Percentiles rank a stretch among this genome's conserved stretches.
phyloP scores from a whole-genome alignment of 2,329 filamentous ascomycete species.

The Fusarium newnesense region DNA sequence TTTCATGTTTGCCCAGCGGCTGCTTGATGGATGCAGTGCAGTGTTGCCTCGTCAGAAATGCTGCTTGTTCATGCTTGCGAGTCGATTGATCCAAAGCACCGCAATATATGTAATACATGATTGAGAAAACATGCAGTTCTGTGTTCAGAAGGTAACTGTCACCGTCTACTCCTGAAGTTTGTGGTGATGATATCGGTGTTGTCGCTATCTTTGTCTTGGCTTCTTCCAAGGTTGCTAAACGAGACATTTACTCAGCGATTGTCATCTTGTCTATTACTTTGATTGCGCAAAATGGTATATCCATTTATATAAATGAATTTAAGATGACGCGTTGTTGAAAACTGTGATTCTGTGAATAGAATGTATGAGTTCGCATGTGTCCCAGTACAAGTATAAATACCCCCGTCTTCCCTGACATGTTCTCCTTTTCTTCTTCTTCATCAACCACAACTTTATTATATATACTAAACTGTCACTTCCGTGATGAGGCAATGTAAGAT shows the following conservation, averaged over 20 bases:
- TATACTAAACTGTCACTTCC: not conserved
- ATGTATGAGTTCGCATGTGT: not conserved
- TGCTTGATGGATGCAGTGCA: not conserved
- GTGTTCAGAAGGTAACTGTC: too few relatives aligned
- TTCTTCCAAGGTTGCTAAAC: not conserved
- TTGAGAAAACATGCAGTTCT: not conserved
- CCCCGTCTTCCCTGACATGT: not conserved
- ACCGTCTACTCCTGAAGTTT: not conserved
- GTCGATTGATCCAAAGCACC: not conserved
- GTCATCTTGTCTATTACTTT: fast-evolving
- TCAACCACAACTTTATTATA: not conserved
- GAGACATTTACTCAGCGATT: not conserved
- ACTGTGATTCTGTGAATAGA: fast-evolving
- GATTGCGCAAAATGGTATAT: not conserved
- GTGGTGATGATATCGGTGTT: not conserved
- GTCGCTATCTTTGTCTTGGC: not conserved
- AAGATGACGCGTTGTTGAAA: not conserved
- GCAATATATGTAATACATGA: fast-evolving
- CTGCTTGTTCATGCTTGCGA: not conserved
- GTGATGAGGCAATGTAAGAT: fast-evolving
- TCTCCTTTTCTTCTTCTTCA: not conserved
- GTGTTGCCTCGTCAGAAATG: not conserved
- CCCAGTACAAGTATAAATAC: not conserved
- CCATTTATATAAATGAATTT: fast-evolving
- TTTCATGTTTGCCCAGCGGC: not conserved